Evolutionary conservation across 352 stramenopile species (phyloP).

Genomic region (Phytopythium kandeliae): DNA sequence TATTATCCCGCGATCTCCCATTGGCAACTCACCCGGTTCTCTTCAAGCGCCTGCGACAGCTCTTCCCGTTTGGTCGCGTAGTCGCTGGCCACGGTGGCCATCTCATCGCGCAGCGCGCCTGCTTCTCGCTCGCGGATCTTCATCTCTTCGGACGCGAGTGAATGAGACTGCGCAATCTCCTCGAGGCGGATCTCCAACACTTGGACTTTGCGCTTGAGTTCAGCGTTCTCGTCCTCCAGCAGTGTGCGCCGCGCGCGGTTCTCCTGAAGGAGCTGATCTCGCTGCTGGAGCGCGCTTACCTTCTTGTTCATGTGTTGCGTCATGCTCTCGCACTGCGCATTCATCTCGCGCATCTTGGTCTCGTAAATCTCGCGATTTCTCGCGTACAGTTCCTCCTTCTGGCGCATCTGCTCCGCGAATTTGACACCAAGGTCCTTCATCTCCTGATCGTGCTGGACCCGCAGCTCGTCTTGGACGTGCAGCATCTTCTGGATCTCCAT

Average conservation of each 20-base stretch:
- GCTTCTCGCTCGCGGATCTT: constrained; percentile 54
- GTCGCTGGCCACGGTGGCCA: constrained; percentile 54
- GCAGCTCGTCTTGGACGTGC: constrained; percentile 45
- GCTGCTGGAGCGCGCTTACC: constrained; percentile 53
- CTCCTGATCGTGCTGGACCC: constrained; percentile 57
- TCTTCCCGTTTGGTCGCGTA: constrained; percentile 65
- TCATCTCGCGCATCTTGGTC: constrained; percentile 52
- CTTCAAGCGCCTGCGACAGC: constrained; percentile 43
- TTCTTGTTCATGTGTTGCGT: constrained; percentile 78
- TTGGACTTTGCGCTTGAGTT: constrained; percentile 72
- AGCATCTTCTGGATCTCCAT: constrained; percentile 54
- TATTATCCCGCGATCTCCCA: no score
- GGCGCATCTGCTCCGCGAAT: constrained; percentile 55
- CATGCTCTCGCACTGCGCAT: constrained; percentile 60
- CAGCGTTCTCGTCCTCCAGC: constrained; percentile 71
- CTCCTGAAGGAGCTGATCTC: constrained; percentile 65
- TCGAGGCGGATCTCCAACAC: constrained; percentile 72
- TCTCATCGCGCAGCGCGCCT: constrained; percentile 50
- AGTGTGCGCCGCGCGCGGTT: constrained; percentile 40
- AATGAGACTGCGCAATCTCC: constrained; percentile 66
- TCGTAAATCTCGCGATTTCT: constrained; percentile 65
- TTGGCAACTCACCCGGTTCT: constrained; percentile 26
- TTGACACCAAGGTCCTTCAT: constrained; percentile 51
- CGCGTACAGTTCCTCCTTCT: constrained; percentile 54
- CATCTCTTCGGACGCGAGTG: constrained; percentile 49